Percentiles rank a stretch among this genome's conserved stretches.
These are phyloP conservation scores for Letharia lupina DNA, from an alignment of 495 filamentous ascomycete species.

Conservation along the genomic window DNA sequence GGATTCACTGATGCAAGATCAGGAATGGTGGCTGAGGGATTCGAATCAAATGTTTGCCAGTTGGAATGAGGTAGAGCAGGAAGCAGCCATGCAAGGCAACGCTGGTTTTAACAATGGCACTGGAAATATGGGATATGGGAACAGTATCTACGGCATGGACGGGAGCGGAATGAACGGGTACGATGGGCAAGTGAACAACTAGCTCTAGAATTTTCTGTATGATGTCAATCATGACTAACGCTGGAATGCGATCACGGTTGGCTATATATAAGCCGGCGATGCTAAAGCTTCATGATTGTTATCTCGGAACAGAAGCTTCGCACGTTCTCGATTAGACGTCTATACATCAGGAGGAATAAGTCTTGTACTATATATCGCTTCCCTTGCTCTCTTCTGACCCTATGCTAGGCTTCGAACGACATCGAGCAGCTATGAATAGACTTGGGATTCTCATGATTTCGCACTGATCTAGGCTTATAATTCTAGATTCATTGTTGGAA, in stretches of 20 bases:
- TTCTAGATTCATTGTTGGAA: too few relatives aligned
- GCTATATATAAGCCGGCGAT: neutral
- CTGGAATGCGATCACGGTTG: neutral
- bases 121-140: slow-evolving; percentile 10
- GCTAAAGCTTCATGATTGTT: neutral
- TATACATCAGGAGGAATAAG: too few relatives aligned
- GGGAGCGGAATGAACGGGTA: slow-evolving; percentile 3
- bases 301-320: neutral
- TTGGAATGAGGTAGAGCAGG: slow-evolving; percentile 34
- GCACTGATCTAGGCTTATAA: too few relatives aligned
- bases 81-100: slow-evolving; percentile 14
- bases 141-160: neutral
- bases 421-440: too few relatives aligned
- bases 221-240: neutral
- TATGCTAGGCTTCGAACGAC: too few relatives aligned
- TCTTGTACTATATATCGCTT: too few relatives aligned
- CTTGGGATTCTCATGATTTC: too few relatives aligned
- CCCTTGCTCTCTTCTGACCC: too few relatives aligned
- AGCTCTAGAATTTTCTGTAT: neutral
- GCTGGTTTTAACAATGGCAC: slow-evolving; percentile 12
- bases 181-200: neutral
- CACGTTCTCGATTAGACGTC: too few relatives aligned
- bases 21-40: slow-evolving; percentile 53
- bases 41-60: slow-evolving; percentile 41
- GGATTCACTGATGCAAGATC: slow-evolving; percentile 45